Evolutionary conservation across 345 rosid genomes (phyloP), one percentile per base, ranked within the genome.

Genomic region (Nasturtium officinale): DNA sequence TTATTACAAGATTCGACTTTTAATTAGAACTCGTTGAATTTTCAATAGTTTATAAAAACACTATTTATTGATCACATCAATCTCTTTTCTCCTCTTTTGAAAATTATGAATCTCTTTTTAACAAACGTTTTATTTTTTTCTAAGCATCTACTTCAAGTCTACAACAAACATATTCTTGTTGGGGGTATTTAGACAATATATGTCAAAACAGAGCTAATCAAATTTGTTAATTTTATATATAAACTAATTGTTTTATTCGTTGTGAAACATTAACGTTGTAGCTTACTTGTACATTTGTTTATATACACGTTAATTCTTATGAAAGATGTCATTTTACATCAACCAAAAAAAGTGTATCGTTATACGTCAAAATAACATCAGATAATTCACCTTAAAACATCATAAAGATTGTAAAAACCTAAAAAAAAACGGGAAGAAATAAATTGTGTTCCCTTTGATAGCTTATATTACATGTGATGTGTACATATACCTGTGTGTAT

Each of bases 1-100:
- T 64, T n/a, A 56, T 57, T 28, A 70, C 69, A 71, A 77, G 67
- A 63, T 38, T 64, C 72, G 6, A 55, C 71, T 77, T 55, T 55
- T 70, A 56, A 26, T 47, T 70, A 18, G 38, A 60, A 54, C 79
- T 69, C 75, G 71, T 76, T 77, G 67, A 77, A 77, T 40, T 50
- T 40, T 15, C 30, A 77, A 63, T 71, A 61, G 54, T 64, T 53
- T 53, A 28, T 42, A 42, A 67, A 75, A 75, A 56, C 57, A 52
- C 6, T 67, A 18, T 53, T 55, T 55, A 54, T 32, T 46, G 51
- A 70, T 77, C 76, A 77, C 72, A 64, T 71, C 67, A 64, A 69
- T 69, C 35, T 33, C 40, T 32, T 18, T 51, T 45, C 52, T 52
- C 37, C 17, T n/a, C 63, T 46, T 47, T 69, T 70, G n/a, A 63